Conservation (phyloP, 768 basidiomycete genomes). For the Suillus placidus region DNA sequence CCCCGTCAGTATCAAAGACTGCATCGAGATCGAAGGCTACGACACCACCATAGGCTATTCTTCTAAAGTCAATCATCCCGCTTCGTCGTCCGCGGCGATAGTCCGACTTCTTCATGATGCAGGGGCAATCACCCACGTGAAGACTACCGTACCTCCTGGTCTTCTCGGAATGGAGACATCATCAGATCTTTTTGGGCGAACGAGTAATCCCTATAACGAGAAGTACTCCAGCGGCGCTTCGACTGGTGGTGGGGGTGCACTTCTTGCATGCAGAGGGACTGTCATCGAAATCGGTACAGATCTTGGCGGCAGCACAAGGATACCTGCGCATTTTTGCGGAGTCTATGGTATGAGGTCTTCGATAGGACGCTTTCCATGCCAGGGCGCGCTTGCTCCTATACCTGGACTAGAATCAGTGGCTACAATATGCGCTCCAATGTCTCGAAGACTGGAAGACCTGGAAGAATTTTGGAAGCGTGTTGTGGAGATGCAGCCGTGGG, state of each 20-base stretch:
- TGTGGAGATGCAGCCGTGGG: constrained; percentile 44
- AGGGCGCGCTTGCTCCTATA: constrained; percentile 33
- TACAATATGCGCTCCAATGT: constrained; percentile 43
- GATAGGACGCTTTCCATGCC: constrained; percentile 39
- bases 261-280: constrained; percentile 48
- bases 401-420: constrained; percentile 44
- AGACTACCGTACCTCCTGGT: constrained; percentile 48
- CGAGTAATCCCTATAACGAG: constrained; percentile 50
- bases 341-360: constrained; percentile 46
- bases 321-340: constrained; percentile 52
- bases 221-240: constrained; percentile 48
- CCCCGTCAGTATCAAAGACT: constrained; percentile 53
- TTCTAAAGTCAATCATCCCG: constrained; percentile 38
- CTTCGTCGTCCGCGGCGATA: constrained; percentile 38
- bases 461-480: constrained; percentile 47
- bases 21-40: constrained; percentile 45
- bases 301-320: constrained; percentile 51
- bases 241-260: constrained; percentile 53
- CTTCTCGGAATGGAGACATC: constrained; percentile 42
- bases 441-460: constrained; percentile 44
- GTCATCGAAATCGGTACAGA: constrained; percentile 52
- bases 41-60: constrained; percentile 51
- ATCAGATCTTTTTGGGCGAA: constrained; percentile 50
- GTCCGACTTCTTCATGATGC: constrained; percentile 44
- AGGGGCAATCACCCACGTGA: constrained; percentile 44